A percentile compares a stretch with the other conserved stretches of the same genome.
phyloP scores from a whole-genome alignment of 2,329 filamentous ascomycete genomes.

The Stromatinia cepivora region DNA sequence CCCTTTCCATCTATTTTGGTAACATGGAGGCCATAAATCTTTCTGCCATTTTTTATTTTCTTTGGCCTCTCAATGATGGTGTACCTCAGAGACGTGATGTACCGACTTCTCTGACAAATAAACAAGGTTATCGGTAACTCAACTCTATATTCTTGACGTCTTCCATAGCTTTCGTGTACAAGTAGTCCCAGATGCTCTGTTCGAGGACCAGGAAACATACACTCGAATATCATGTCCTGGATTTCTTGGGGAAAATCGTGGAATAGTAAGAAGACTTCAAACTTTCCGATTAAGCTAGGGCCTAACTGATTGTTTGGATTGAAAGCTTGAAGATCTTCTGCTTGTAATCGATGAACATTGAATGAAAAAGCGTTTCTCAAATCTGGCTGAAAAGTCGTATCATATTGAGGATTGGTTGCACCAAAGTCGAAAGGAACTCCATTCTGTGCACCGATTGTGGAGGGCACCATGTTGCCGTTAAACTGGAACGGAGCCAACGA shows the following conservation, averaged over 20 bases:
- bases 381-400: not conserved
- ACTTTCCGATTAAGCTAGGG: not conserved
- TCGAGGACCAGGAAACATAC: not conserved
- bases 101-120: not conserved
- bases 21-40: not conserved
- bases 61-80: not conserved
- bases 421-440: not conserved
- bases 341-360: not conserved
- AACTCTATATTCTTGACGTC: not conserved
- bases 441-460: not conserved
- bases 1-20: too few relatives aligned
- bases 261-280: not conserved
- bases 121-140: not conserved
- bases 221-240: not conserved
- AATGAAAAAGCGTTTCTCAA: not conserved
- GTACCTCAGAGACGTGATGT: not conserved
- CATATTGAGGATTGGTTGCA: not conserved
- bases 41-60: not conserved
- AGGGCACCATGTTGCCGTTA: too few relatives aligned
- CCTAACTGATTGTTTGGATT: not conserved
- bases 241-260: not conserved
- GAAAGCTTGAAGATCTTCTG: not conserved
- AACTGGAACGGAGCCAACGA: not conserved
- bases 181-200: not conserved
- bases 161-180: not conserved